A percentile compares a stretch with the other conserved stretches of the same genome.
These are phyloP conservation scores for Fusarium xyrophilum DNA, from an alignment of 2,329 filamentous ascomycete species.

Conservation along the genomic window DNA sequence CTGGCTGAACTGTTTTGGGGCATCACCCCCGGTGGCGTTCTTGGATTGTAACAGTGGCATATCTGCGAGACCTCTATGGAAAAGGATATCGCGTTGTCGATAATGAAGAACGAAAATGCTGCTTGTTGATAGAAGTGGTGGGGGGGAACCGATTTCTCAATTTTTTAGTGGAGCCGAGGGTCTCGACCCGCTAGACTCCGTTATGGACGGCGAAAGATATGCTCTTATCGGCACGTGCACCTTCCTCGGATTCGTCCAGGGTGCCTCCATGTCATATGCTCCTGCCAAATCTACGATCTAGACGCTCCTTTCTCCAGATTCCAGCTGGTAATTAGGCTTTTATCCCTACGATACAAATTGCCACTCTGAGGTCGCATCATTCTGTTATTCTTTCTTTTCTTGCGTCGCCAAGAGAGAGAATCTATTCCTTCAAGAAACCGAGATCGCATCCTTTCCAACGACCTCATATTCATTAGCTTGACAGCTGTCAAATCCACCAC, in stretches of 20 bases:
- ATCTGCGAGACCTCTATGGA: slow-evolving; percentile 25
- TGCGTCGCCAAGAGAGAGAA: neutral
- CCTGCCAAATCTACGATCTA: slow-evolving; percentile 40
- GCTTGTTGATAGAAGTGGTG: slow-evolving; percentile 37
- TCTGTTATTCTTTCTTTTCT: neutral
- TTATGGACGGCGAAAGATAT: slow-evolving; percentile 5
- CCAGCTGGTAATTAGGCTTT: slow-evolving; percentile 27
- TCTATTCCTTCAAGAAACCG: slow-evolving; percentile 1
- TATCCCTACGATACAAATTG: slow-evolving; percentile 29
- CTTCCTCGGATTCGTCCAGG: slow-evolving; percentile 26
- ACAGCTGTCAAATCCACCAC: slow-evolving; percentile 38
- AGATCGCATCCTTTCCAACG: slow-evolving; percentile 8
- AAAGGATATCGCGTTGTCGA: slow-evolving; percentile 18
- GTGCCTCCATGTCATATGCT: slow-evolving; percentile 39
- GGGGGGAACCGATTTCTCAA: slow-evolving; percentile 39
- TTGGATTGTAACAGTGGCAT: slow-evolving; percentile 63
- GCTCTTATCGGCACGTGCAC: slow-evolving; percentile 41
- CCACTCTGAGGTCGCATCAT: slow-evolving; percentile 25
- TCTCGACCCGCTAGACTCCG: slow-evolving; percentile 12
- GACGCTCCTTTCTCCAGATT: slow-evolving; percentile 41
- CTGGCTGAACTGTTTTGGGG: slow-evolving; percentile 84
- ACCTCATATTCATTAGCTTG: slow-evolving; percentile 28
- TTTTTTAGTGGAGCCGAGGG: slow-evolving; percentile 42
- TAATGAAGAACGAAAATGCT: slow-evolving; percentile 30
- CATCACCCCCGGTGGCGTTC: slow-evolving; percentile 57